A percentile compares a stretch with the other conserved stretches of the same genome.
These are phyloP conservation scores for Coniochaeta hoffmannii DNA, from an alignment of 2,329 filamentous ascomycete species.

Conservation along the genomic window DNA sequence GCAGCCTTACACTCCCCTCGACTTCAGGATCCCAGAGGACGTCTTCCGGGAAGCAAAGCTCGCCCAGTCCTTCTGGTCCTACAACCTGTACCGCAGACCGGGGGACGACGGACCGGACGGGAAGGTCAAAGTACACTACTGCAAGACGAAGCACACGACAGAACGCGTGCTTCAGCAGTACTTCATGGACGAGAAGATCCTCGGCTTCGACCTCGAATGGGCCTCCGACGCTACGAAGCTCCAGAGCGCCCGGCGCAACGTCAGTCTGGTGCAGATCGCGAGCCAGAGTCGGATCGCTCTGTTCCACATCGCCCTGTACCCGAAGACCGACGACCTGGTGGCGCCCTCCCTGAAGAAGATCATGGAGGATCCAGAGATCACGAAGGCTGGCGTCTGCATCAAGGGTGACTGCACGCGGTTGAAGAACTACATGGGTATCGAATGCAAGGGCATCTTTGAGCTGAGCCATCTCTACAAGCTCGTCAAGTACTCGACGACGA, in stretches of 20 bases:
- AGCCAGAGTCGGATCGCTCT: constrained; percentile 69
- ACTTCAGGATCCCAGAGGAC: constrained; percentile 39
- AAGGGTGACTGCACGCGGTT: constrained; percentile 64
- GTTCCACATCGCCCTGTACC: constrained; percentile 69
- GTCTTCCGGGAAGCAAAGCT: constrained; percentile 40
- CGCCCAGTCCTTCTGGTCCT: constrained; percentile 58
- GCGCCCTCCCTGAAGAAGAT: constrained; percentile 63
- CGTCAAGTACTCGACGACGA: constrained; percentile 55
- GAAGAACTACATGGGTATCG: constrained; percentile 55
- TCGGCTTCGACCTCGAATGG: constrained; percentile 95
- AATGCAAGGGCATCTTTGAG: constrained; percentile 65
- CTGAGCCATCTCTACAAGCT: constrained; percentile 76
- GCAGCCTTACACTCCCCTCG: constrained; percentile 29
- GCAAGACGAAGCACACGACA: constrained; percentile 56
- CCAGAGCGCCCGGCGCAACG: constrained; percentile 54
- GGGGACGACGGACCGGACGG: constrained; percentile 30
- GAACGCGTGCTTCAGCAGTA: constrained; percentile 57
- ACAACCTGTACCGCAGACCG: constrained; percentile 57
- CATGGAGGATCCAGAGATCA: constrained; percentile 61
- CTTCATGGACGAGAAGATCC: constrained; percentile 60
- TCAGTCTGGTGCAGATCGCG: constrained; percentile 79
- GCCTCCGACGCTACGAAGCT: constrained; percentile 38
- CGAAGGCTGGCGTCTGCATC: constrained; percentile 73
- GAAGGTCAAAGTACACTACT: constrained; percentile 69
- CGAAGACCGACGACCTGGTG: constrained; percentile 49